phyloP scores from a whole-genome alignment of 352 stramenopile species.

The Phytophthora fragariae region DNA sequence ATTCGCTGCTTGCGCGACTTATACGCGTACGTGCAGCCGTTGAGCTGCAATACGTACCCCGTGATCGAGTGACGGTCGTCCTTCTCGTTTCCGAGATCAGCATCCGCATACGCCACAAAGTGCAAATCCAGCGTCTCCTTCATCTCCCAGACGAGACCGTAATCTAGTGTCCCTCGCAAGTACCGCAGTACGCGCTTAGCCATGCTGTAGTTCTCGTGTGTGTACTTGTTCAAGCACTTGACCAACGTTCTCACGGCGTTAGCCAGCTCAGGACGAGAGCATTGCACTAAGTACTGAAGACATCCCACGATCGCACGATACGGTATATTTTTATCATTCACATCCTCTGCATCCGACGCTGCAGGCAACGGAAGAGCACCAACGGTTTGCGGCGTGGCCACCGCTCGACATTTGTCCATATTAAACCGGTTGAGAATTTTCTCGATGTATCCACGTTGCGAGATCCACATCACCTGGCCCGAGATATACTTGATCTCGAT shows the following conservation, averaged over 20 bases:
- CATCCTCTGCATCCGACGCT: too few species aligned
- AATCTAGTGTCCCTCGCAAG: background rate
- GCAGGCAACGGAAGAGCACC: too few species aligned
- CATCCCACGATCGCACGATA: too few species aligned
- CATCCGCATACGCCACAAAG: background rate
- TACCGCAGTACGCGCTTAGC: background rate
- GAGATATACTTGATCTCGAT: background rate
- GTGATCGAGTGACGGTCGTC: background rate
- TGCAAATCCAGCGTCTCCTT: background rate
- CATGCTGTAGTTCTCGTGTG: background rate
- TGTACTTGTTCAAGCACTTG: background rate
- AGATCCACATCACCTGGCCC: background rate
- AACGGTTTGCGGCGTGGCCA: too few species aligned
- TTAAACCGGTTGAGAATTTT: background rate
- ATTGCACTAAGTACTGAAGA: too few species aligned
- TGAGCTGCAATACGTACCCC: background rate
- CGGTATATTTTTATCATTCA: too few species aligned
- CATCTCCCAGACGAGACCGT: background rate
- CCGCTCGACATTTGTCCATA: background rate
- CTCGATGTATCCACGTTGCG: background rate
- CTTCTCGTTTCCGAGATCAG: background rate
- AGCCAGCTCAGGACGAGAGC: too few species aligned
- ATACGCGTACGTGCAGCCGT: background rate
- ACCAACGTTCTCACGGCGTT: background rate
- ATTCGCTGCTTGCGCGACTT: background rate